phyloP scores from a whole-genome alignment of 2,329 filamentous ascomycete genomes.

The Scedosporium boydii region DNA sequence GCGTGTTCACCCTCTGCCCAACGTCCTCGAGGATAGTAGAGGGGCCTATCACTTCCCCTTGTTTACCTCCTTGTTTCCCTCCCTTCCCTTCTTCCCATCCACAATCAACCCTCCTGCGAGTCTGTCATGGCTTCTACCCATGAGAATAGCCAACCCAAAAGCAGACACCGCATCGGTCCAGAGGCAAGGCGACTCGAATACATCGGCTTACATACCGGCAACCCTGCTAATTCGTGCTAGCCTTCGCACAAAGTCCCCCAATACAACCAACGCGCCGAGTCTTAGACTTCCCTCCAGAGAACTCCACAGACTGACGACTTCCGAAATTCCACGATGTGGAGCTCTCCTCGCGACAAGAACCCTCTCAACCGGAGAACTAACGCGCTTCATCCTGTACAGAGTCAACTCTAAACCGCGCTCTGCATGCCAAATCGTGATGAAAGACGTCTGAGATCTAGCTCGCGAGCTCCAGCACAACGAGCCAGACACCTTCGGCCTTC shows the following conservation, averaged over 20 bases:
- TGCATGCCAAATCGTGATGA: conserved; percentile 6
- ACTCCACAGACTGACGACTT: background rate
- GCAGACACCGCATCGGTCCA: conserved; percentile 12
- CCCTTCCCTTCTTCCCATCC: too few relatives aligned
- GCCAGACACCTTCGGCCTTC: conserved; percentile 18
- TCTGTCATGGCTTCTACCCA: conserved; percentile 15
- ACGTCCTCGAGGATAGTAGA: too few relatives aligned
- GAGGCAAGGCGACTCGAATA: background rate
- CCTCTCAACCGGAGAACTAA: background rate
- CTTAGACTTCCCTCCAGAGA: background rate
- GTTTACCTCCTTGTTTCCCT: too few relatives aligned
- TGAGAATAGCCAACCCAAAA: conserved; percentile 11
- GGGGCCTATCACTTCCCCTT: too few relatives aligned
- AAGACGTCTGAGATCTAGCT: conserved; percentile 17
- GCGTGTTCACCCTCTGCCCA: too few relatives aligned
- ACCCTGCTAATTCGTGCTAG: background rate
- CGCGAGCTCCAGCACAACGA: conserved; percentile 15
- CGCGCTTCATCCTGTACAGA: background rate
- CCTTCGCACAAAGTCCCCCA: background rate
- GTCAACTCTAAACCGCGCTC: background rate
- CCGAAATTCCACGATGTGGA: background rate
- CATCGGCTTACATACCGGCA: background rate
- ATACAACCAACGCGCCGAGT: background rate
- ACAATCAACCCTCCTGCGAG: too few relatives aligned
- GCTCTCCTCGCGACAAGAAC: background rate